Percentiles rank a stretch among this genome's conserved stretches.
Evolutionary conservation across 495 filamentous ascomycete species (phyloP).

Genomic region (Penicillium herquei): DNA sequence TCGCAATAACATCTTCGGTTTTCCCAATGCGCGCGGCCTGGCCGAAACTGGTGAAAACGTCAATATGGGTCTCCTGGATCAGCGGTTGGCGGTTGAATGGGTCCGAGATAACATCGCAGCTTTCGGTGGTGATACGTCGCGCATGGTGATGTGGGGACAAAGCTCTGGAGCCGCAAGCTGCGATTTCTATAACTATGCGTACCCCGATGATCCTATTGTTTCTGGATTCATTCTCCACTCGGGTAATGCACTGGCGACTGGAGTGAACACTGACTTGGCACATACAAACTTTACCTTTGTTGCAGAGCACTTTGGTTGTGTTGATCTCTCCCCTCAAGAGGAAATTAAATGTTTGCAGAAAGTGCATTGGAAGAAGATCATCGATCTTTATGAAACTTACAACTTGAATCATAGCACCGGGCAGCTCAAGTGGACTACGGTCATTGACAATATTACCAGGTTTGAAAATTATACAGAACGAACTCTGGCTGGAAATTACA

Average conservation of each 20-base stretch:
- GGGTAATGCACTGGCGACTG: neutral
- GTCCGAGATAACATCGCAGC: neutral
- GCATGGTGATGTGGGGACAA: neutral
- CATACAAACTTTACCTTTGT: neutral
- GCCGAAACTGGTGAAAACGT: neutral
- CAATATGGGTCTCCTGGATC: conserved; percentile 16
- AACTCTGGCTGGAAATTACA: neutral
- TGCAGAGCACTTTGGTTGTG: neutral
- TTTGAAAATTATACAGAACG: neutral
- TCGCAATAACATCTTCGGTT: conserved; percentile 14
- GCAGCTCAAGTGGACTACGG: neutral
- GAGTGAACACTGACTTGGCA: neutral
- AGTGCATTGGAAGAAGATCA: neutral
- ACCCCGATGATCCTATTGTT: conserved; percentile 4
- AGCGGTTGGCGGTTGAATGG: conserved; percentile 22
- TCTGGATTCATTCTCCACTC: neutral
- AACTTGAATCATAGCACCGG: neutral
- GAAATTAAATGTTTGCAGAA: neutral
- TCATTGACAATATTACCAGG: neutral
- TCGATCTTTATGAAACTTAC: neutral
- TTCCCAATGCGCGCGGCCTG: conserved; percentile 11
- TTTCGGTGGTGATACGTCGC: neutral
- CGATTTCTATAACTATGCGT: neutral
- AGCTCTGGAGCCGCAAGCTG: neutral
- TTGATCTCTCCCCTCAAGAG: neutral